These are phyloP conservation scores for Trametes gibbosa DNA, from an alignment of 768 basidiomycete genomes.

Conservation along the genomic window DNA sequence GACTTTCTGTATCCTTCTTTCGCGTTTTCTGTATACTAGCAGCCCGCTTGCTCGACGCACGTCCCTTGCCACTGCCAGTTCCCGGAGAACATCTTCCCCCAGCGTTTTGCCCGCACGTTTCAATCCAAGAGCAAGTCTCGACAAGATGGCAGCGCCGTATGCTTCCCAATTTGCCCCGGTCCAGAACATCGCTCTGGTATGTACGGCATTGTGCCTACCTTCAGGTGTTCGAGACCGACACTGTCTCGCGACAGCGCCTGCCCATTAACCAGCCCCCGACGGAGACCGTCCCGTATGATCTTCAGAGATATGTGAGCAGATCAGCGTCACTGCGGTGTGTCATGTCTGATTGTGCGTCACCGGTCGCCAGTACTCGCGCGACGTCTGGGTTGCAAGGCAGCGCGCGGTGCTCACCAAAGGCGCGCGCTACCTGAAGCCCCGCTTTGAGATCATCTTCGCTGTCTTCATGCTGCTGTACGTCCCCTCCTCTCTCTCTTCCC, in stretches of 20 bases:
- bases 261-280: conserved; percentile 18
- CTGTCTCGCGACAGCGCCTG: conserved; percentile 16
- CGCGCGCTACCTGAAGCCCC: conserved; percentile 41
- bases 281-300: conserved; percentile 24
- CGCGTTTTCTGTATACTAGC: conserved; percentile 20
- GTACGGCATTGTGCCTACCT: background rate
- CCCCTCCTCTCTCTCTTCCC: background rate
- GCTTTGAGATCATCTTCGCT: conserved; percentile 44
- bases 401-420: conserved; percentile 36
- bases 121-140: background rate
- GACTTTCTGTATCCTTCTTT: conserved; percentile 20
- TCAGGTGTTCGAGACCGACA: background rate
- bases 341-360: background rate
- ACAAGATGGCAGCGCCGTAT: conserved; percentile 16
- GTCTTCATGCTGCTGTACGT: conserved; percentile 41
- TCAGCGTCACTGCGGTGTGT: background rate
- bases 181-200: conserved; percentile 16
- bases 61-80: conserved; percentile 6
- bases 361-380: conserved; percentile 38
- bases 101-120: background rate
- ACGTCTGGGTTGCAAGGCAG: conserved; percentile 44
- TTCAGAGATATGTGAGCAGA: conserved; percentile 36
- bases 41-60: conserved; percentile 16
- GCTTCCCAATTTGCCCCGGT: conserved; percentile 4
- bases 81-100: conserved; percentile 2